Conservation (phyloP, 345 rosid species). For the Pistacia atlantica region DNA sequence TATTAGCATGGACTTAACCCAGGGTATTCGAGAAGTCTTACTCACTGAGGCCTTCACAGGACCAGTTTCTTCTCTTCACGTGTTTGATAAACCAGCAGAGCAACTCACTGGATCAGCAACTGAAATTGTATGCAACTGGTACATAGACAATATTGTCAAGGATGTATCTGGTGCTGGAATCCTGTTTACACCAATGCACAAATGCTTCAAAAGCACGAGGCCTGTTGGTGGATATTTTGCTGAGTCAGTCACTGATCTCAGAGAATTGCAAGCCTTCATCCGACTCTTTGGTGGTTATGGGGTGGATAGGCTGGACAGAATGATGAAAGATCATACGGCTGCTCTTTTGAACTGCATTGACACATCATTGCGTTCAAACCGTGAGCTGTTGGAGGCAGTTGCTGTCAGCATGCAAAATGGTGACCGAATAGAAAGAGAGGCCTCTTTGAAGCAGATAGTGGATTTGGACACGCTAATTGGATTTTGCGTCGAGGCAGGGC, state of each 20-base stretch:
- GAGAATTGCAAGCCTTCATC: conserved; percentile 85
- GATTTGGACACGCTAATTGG: conserved; percentile 94
- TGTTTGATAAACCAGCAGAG: conserved; percentile 73
- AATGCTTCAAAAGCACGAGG: conserved; percentile 94
- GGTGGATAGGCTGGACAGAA: conserved; percentile 81
- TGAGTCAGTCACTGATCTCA: conserved; percentile 89
- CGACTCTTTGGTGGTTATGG: conserved; percentile 96
- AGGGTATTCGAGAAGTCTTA: conserved; percentile 86
- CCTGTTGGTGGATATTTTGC: conserved; percentile 99
- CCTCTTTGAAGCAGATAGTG: conserved; percentile 74
- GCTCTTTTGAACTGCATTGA: conserved; percentile 95
- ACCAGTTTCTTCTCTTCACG: conserved; percentile 81
- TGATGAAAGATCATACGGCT: conserved; percentile 96
- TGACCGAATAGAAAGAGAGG: conserved; percentile 87
- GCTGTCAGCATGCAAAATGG: conserved; percentile 96
- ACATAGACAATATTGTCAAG: conserved; percentile 94
- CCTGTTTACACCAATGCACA: conserved; percentile 87
- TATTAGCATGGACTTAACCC: conserved; percentile 98
- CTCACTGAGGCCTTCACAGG: conserved; percentile 89
- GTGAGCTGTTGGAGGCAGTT: conserved; percentile 80
- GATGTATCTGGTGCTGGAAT: conserved; percentile 94
- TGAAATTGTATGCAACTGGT: conserved; percentile 97
- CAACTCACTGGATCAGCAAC: conserved; percentile 81
- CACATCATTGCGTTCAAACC: conserved; percentile 85
- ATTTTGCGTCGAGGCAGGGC: conserved; percentile 96